Evolutionary conservation across 306 rosid species (phyloP), one percentile per base, ranked within the genome.

Genomic region (Acacia confusa): DNA sequence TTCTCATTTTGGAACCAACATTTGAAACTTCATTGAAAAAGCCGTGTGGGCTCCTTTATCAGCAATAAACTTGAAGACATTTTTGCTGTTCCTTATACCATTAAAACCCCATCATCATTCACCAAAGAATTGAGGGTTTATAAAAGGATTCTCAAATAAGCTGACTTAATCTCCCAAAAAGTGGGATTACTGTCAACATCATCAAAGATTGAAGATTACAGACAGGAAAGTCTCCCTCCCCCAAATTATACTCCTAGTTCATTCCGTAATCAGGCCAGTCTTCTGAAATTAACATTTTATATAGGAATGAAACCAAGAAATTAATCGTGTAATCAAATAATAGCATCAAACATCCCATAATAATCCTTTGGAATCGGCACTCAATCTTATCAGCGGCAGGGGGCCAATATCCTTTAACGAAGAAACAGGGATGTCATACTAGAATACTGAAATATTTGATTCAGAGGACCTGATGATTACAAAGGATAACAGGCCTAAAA

Each of bases 21-120:
- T 4, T 32, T 32, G 36, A 32, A 32, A 4, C 36, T 32, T 4
- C 36, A 32, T 3, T 32, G 36, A 32, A 4, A 32, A 32, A 32
- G 36, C 6, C 36, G 6, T 32, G 4, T 32, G 6, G 36, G 36
- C 36, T 32, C 36, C 50, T 2, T 93, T 65, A 90, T 93, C 84
- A 95, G 99, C 88, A 95, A 95, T 44, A 97, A 97, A 47, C 97
- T 97, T 0, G 97, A 97, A 45, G 94, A 91, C 79, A 8, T 45
- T 45, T 97, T 97, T 36, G 97, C 97, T 0, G 97, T 95, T 84
- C 97, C 97, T 57, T 93, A 93, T 78, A 97, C 97, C 24, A 91
- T 93, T 74, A 92, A 95, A 84, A 90, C 92, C 1, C 94, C 57
- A 50, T 50, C n/a, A 50, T 50, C 57, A 17, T 15, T 50, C 57